These are phyloP conservation scores for Hypoxylon sp. DNA, from an alignment of 2,329 filamentous ascomycete genomes.

Conservation along the genomic window DNA sequence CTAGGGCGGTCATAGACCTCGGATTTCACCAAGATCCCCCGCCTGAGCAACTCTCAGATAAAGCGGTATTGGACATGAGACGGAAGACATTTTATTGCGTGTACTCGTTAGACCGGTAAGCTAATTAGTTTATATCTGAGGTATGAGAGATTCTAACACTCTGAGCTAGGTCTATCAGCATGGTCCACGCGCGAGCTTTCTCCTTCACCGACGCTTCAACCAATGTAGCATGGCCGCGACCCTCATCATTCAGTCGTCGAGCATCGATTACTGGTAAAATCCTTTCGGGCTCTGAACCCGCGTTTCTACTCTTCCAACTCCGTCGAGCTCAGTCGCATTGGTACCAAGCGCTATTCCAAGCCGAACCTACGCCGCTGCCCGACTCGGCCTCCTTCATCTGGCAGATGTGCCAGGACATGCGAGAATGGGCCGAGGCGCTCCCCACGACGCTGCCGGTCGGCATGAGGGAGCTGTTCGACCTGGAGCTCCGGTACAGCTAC, in stretches of 20 bases:
- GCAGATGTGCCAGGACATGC: conserved; percentile 79
- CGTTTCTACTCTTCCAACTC: conserved; percentile 80
- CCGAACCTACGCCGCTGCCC: conserved; percentile 71
- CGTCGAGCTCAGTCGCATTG: conserved; percentile 87
- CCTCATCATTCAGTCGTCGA: conserved; percentile 53
- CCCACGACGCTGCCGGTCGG: conserved; percentile 70
- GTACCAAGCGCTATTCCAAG: conserved; percentile 90
- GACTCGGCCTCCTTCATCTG: conserved; percentile 77
- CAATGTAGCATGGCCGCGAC: conserved; percentile 78
- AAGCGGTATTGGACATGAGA: conserved; percentile 76
- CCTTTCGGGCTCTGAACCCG: conserved; percentile 69
- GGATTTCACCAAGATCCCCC: conserved; percentile 93
- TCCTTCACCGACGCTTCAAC: conserved; percentile 92
- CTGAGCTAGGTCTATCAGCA: conserved; percentile 69
- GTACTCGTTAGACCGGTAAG: conserved; percentile 85
- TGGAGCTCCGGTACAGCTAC: conserved; percentile 90
- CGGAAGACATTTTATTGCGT: conserved; percentile 89
- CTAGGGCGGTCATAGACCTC: conserved; percentile 85
- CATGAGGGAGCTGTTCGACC: conserved; percentile 80
- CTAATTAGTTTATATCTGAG: not conserved
- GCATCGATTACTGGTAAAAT: conserved; percentile 54
- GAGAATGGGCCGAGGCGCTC: conserved; percentile 81
- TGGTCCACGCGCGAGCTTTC: conserved; percentile 86
- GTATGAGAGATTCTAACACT: conserved; percentile 8
- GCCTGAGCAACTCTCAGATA: conserved; percentile 71